Evolutionary conservation across 768 basidiomycete genomes (phyloP).

Genomic region (Hydnomerulius pinastri): DNA sequence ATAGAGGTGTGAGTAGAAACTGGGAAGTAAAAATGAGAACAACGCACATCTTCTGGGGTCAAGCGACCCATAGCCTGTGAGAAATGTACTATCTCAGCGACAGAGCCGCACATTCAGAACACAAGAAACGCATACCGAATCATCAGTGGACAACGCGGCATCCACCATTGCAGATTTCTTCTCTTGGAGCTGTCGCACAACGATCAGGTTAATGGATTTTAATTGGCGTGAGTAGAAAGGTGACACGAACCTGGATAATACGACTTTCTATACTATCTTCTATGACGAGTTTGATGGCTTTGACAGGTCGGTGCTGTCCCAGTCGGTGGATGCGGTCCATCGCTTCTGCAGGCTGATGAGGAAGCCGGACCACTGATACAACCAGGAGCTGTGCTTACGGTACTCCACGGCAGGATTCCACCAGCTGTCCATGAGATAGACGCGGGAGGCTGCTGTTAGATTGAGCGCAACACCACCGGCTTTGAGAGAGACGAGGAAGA

Average conservation of each 20-base stretch:
- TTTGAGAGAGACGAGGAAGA: constrained; percentile 96
- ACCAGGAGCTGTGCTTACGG: constrained; percentile 49
- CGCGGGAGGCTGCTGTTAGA: constrained; percentile 87
- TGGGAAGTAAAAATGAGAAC: neutral
- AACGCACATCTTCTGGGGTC: constrained; percentile 77
- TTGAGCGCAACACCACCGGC: constrained; percentile 94
- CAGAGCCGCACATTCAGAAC: neutral
- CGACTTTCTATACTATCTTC: constrained; percentile 97
- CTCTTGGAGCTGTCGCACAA: constrained; percentile 70
- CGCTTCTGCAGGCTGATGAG: constrained; percentile 57
- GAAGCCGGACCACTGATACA: neutral
- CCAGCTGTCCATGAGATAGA: constrained; percentile 97
- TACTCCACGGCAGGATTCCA: constrained; percentile 98
- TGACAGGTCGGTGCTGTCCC: constrained; percentile 92
- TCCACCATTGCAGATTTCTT: constrained; percentile 97
- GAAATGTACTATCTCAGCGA: constrained; percentile 9
- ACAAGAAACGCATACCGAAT: constrained; percentile 52
- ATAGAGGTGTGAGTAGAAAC: constrained; percentile 7
- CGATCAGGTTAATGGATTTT: constrained; percentile 1
- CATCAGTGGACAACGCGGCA: constrained; percentile 80
- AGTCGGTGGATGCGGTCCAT: constrained; percentile 98
- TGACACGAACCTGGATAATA: constrained; percentile 73
- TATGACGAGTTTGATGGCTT: constrained; percentile 90
- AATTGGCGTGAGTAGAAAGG: neutral
- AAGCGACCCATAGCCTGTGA: constrained; percentile 86